phyloP scores from a whole-genome alignment of 1,284 basidiomycete genomes.

The Dichomitus squalens region DNA sequence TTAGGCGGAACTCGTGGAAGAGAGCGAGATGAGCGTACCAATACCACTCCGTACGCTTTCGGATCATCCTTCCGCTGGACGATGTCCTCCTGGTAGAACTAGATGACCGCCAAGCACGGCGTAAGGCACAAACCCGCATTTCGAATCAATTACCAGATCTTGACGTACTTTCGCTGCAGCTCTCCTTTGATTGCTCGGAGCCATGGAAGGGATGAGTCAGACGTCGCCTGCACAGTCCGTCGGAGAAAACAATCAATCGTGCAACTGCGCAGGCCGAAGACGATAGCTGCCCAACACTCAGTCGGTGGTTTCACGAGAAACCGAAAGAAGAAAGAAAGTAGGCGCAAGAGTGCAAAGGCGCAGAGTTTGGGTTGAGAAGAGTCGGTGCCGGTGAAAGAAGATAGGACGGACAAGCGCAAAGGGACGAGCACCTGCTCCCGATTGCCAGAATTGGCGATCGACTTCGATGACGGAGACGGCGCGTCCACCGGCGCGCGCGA shows the following conservation, averaged over 20 bases:
- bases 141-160: neutral
- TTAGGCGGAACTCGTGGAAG: conserved; percentile 1
- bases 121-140: neutral
- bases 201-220: conserved; percentile 8
- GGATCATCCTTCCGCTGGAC: conserved; percentile 54
- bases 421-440: neutral
- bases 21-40: conserved; percentile 41
- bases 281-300: no score
- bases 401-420: neutral
- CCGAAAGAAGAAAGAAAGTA: neutral
- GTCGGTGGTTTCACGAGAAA: no score
- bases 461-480: neutral
- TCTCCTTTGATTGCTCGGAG: conserved; percentile 17
- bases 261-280: neutral
- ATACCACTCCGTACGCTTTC: conserved; percentile 50
- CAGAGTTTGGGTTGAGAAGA: neutral
- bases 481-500: neutral
- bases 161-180: conserved; percentile 22
- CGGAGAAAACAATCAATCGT: conserved; percentile 6
- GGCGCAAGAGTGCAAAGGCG: neutral
- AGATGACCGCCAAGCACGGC: neutral
- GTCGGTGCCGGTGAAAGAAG: neutral
- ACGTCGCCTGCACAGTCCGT: conserved; percentile 3
- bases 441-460: conserved; percentile 11
- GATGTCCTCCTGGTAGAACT: conserved; percentile 82